Conservation (phyloP, 805 yeast genomes). For the Ogataea trehaloabstinens region DNA sequence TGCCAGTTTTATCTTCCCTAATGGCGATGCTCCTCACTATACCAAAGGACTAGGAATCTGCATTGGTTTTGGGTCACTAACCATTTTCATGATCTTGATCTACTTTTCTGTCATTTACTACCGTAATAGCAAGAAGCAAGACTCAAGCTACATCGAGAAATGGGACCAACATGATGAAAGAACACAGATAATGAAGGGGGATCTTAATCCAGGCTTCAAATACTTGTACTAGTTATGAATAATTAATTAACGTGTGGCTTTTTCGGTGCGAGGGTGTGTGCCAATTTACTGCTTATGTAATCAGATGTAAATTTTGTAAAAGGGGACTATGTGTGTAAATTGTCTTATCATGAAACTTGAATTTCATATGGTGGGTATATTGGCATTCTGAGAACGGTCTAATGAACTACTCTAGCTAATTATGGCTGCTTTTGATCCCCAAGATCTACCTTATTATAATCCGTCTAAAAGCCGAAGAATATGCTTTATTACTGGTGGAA, state of each 20-base stretch:
- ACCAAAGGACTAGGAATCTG: constrained; percentile 52
- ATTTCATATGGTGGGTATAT: too few relatives aligned
- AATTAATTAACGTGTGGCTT: background rate
- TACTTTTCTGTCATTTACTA: constrained; percentile 32
- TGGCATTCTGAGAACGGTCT: too few relatives aligned
- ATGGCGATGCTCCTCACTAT: constrained; percentile 58
- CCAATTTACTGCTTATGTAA: too few relatives aligned
- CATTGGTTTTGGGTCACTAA: constrained; percentile 44
- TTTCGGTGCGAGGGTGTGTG: background rate
- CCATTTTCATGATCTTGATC: constrained; percentile 35
- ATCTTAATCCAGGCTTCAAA: constrained; percentile 42
- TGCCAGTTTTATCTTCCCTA: constrained; percentile 54
- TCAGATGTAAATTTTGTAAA: too few relatives aligned
- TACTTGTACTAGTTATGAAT: constrained; percentile 37
- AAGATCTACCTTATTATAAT: constrained; percentile 57
- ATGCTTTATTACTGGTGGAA: constrained; percentile 79
- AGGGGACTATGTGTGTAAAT: background rate
- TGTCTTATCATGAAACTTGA: too few relatives aligned
- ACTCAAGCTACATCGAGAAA: constrained; percentile 25
- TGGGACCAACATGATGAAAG: constrained; percentile 30
- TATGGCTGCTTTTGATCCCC: constrained; percentile 36
- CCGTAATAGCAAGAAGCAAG: constrained; percentile 37
- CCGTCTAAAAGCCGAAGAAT: constrained; percentile 56
- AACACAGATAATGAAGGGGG: constrained; percentile 33
- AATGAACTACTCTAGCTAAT: too few relatives aligned